Evolutionary conservation across 331 rosid genomes (phyloP), one percentile per base, ranked within the genome.

Genomic region (Pyrus hybrid): DNA sequence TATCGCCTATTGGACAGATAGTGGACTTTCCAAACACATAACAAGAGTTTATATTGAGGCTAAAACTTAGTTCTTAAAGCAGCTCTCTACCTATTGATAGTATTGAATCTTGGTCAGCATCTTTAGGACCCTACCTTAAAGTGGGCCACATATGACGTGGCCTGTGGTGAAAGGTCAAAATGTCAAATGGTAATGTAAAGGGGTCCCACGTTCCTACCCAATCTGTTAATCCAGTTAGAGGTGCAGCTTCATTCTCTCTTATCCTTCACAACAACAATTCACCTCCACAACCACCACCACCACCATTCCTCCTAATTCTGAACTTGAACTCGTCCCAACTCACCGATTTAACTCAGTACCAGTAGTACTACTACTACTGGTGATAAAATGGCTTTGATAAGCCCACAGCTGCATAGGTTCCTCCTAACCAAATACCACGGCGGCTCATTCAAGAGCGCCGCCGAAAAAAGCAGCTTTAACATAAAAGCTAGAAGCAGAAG

Each of bases 151-250:
- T 71, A 28, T 22, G 66, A 72, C 54, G 67, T 72, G 76, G 76
- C 33, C 29, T 33, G 3, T 35, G 51, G 70, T 64, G 68, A 32
- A 28, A 29, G 70, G 18, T 14, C 45, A 41, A 51, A 54, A 25
- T 17, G 51, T 26, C 49, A 12, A 3, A 43, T 43, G 49, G 49
- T 43, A 11, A 43, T 43, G 49, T 43, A 43, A 54, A 30, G 2
- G 9, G 67, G 67, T 21, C 76, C 66, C 76, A 57, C 76, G 5
- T 21, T 72, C 35, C 54, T 75, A 88, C 85, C 92, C 83, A 82
- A 86, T 75, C 94, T 89, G 88, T 91, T 90, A 86, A 81, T 76
- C 71, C 87, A 81, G 91, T 89, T 87, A 85, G 86, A 81, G 99
- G 97, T 91, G 43, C 25, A 76, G 84, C 81, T 84, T 70, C 78